Percentiles rank a stretch among this genome's conserved stretches.
These are phyloP conservation scores for Eimeria falciformis DNA, from an alignment of 169 alveolate species.

Conservation along the genomic window DNA sequence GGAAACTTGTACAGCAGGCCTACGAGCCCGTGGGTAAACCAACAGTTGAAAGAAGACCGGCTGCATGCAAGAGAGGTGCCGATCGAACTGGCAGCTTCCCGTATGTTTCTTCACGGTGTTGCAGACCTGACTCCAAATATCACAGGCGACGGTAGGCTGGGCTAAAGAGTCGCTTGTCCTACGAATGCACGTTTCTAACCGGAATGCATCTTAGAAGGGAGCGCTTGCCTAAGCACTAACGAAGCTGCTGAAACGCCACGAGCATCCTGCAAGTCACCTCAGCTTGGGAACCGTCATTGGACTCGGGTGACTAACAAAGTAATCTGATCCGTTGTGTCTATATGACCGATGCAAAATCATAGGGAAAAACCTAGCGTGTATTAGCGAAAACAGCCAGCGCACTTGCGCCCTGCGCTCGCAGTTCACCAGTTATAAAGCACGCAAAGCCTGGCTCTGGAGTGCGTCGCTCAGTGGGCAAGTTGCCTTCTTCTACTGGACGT, in stretches of 20 bases:
- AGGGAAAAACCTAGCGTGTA: constrained; percentile 20
- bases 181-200: background rate
- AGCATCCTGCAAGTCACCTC: background rate
- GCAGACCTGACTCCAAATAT: too few relatives aligned
- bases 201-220: background rate
- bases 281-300: constrained; percentile 28
- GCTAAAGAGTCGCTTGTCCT: background rate
- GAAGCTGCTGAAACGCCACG: background rate
- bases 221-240: background rate
- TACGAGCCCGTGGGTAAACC: background rate
- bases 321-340: background rate
- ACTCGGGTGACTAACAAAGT: constrained; percentile 35
- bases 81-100: background rate
- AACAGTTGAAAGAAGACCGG: background rate
- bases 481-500: constrained; percentile 47
- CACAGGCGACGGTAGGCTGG: constrained; percentile 33
- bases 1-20: background rate
- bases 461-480: constrained; percentile 69
- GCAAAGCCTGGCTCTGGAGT: constrained; percentile 29
- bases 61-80: background rate
- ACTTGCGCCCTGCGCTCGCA: constrained; percentile 15
- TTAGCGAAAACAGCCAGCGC: background rate
- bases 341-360: background rate
- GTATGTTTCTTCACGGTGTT: too few relatives aligned
- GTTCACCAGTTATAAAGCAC: background rate